phyloP scores from a whole-genome alignment of 1,284 basidiomycete genomes.

The Leccinum fallax region DNA sequence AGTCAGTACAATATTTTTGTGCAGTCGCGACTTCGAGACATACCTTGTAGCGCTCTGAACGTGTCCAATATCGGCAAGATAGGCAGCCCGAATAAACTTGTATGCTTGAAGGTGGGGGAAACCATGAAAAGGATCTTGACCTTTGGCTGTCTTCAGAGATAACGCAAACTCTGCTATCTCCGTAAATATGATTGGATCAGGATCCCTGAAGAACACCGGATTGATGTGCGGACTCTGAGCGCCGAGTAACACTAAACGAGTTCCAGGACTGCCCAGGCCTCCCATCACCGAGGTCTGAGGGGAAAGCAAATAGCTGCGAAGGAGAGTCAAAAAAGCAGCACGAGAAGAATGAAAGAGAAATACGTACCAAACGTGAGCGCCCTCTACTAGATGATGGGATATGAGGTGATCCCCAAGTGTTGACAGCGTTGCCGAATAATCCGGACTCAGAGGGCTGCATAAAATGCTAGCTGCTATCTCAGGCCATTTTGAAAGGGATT shows the following conservation, averaged over 20 bases:
- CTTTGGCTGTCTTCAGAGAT: constrained; percentile 77
- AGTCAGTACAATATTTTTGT: constrained; percentile 13
- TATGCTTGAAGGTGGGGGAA: constrained; percentile 90
- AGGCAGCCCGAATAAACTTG: constrained; percentile 78
- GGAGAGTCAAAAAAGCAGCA: constrained; percentile 11
- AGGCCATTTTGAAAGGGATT: constrained; percentile 77
- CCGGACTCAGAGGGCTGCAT: constrained; percentile 67
- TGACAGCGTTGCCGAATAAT: constrained; percentile 76
- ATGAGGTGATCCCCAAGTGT: constrained; percentile 85
- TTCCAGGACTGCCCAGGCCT: constrained; percentile 61
- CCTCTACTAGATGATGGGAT: constrained; percentile 75
- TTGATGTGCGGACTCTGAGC: constrained; percentile 56
- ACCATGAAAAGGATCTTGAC: constrained; percentile 84
- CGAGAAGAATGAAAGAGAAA: neutral
- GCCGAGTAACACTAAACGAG: constrained; percentile 69
- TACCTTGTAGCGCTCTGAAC: constrained; percentile 74
- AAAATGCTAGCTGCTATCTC: constrained; percentile 87
- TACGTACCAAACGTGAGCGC: constrained; percentile 87
- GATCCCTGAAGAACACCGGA: constrained; percentile 64
- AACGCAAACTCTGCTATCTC: constrained; percentile 94
- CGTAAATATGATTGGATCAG: constrained; percentile 84
- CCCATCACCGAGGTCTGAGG: constrained; percentile 80
- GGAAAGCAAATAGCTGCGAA: constrained; percentile 81
- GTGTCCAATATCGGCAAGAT: constrained; percentile 81
- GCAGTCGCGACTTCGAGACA: constrained; percentile 18